Evolutionary conservation across 2,329 filamentous ascomycete genomes (phyloP).

Genomic region (Colletotrichum phormii): DNA sequence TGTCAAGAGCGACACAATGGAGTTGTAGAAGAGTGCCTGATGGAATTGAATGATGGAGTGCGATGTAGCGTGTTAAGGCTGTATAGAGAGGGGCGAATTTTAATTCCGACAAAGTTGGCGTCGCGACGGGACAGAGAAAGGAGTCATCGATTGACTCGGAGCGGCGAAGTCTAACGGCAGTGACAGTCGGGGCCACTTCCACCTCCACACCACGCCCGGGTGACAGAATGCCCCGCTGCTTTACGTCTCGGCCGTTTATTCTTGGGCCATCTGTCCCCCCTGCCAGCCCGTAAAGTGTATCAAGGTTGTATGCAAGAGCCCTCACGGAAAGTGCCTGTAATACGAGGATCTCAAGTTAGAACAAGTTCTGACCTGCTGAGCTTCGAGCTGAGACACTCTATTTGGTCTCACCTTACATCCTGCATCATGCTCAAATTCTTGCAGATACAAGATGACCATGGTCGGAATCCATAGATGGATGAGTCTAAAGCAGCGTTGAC

Average conservation of each 20-base stretch:
- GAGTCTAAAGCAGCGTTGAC: slow-evolving; percentile 23
- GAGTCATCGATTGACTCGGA: slow-evolving; percentile 36
- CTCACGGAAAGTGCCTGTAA: too few relatives aligned
- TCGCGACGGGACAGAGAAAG: background rate
- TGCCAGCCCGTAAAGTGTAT: background rate
- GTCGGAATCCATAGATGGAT: background rate
- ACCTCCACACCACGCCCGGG: background rate
- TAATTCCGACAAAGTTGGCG: slow-evolving; percentile 8
- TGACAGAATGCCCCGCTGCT: slow-evolving; percentile 25
- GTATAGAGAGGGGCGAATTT: slow-evolving; percentile 30
- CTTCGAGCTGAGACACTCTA: background rate
- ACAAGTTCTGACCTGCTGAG: background rate
- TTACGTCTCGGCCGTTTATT: background rate
- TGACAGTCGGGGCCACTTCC: slow-evolving; percentile 21
- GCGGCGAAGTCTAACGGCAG: slow-evolving; percentile 28
- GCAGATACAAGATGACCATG: background rate
- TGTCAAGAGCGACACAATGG: background rate
- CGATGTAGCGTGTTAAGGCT: background rate
- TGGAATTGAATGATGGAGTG: too few relatives aligned
- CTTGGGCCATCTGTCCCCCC: background rate
- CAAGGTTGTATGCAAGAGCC: background rate
- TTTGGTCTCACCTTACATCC: background rate
- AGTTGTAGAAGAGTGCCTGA: background rate
- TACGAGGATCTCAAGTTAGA: background rate
- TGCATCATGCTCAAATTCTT: background rate